phyloP scores from a whole-genome alignment of 192 early-diverging fungal genomes.

The Coemansia sp. region DNA sequence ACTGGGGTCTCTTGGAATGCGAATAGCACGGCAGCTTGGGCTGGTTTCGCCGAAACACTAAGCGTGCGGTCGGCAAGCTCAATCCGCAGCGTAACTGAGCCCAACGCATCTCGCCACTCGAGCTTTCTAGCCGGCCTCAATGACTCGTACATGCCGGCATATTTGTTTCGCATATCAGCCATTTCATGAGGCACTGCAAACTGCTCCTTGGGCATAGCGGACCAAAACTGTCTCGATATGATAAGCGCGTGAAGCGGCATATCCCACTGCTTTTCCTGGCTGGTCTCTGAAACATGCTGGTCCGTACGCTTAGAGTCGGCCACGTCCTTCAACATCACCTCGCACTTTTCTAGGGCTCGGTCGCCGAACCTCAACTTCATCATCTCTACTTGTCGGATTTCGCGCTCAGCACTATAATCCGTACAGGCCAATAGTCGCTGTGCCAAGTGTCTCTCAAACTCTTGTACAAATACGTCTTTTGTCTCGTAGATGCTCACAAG shows the following conservation, averaged over 20 bases:
- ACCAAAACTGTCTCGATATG: conserved; percentile 71
- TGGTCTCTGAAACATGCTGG: conserved; percentile 50
- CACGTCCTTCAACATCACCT: conserved; percentile 82
- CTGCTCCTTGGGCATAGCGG: conserved; percentile 27
- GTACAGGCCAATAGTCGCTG: conserved; percentile 51
- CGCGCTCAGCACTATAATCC: conserved; percentile 59
- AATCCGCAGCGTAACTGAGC: conserved; percentile 59
- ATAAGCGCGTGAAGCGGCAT: conserved; percentile 49
- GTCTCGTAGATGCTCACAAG: conserved; percentile 72
- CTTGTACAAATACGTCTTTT: conserved; percentile 67
- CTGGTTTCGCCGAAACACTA: conserved; percentile 53
- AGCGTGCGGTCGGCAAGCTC: conserved; percentile 58
- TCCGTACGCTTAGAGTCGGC: conserved; percentile 70
- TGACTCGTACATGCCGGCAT: conserved; percentile 48
- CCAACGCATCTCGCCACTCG: conserved; percentile 57
- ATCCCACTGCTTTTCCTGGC: conserved; percentile 12
- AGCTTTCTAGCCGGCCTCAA: conserved; percentile 65
- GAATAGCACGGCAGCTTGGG: conserved; percentile 60
- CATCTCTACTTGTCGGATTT: conserved; percentile 70
- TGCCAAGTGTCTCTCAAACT: conserved; percentile 67
- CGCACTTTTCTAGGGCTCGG: conserved; percentile 61
- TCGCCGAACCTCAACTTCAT: conserved; percentile 75
- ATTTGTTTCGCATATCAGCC: conserved; percentile 47
- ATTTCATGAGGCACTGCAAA: conserved; percentile 51
- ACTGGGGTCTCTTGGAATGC: conserved; percentile 20